A percentile compares a stretch with the other conserved stretches of the same genome.
These are phyloP conservation scores for Fraxinus floribunda DNA, from an alignment of 305 asterid species.

Conservation along the genomic window DNA sequence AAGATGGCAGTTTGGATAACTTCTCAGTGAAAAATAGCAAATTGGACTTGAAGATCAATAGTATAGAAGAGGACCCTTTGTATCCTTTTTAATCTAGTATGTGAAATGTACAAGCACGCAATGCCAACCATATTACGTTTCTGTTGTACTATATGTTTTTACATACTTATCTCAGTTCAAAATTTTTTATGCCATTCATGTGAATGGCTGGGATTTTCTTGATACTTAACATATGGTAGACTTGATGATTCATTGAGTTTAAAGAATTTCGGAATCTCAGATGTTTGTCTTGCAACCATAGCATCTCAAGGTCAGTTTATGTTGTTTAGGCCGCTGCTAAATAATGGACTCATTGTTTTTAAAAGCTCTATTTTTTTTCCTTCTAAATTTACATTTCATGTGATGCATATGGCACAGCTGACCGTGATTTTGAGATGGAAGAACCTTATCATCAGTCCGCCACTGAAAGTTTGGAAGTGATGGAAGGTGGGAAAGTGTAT, in stretches of 20 bases:
- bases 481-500: slow-evolving; percentile 31
- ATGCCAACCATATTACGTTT: not conserved
- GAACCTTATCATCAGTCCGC: slow-evolving; percentile 35
- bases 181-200: not conserved
- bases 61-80: slow-evolving; percentile 58
- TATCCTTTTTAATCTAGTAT: slow-evolving; percentile 45
- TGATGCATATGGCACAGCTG: slow-evolving; percentile 42
- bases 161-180: not conserved
- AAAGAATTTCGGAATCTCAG: slow-evolving; percentile 83
- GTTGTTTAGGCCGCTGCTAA: not conserved
- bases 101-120: not conserved
- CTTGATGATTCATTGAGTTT: slow-evolving; percentile 74
- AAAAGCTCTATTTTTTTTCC: slow-evolving; percentile 8
- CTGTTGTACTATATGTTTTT: not conserved
- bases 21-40: slow-evolving; percentile 28
- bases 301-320: slow-evolving; percentile 71
- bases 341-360: not conserved
- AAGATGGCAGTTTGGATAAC: slow-evolving; percentile 32
- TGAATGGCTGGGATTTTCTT: not conserved
- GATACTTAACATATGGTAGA: slow-evolving; percentile 51
- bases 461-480: slow-evolving; percentile 21
- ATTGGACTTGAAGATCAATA: slow-evolving; percentile 24
- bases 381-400: not conserved
- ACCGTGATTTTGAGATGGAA: slow-evolving; percentile 29
- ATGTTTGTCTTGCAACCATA: slow-evolving; percentile 74